Evolutionary conservation across 371 early-diverging fungal genomes (phyloP), one percentile per base, ranked within the genome.

Genomic region (Chytridiales sp.): DNA sequence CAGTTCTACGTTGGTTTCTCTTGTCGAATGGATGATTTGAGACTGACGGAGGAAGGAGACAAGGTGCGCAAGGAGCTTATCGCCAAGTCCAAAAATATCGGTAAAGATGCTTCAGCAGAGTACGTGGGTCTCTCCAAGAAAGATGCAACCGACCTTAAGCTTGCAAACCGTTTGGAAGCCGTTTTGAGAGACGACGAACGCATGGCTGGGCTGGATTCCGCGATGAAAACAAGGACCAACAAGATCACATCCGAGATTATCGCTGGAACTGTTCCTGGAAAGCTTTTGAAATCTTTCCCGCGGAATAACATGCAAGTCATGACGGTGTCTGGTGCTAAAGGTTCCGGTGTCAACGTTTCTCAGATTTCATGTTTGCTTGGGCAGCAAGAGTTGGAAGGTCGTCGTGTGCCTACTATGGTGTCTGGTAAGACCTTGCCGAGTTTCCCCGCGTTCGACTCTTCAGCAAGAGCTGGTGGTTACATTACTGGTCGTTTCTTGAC

Each of bases 371-470:
- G 97, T 74, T 83, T 93, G 65, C 83, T 99, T 29, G 99, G 99
- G 61, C 99, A 99, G 75, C 99, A 99, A 77, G 98, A 97, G 72
- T 80, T 99, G 49, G 99, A 99, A 80, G 99, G 99, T 68, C 88
- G 93, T 60, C 90, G 99, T 80, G 99, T 99, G 40, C 98, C 99
- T 27, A 82, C 95, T 27, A 98, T 99, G 99, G 87, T 94, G 2
- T 91, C 91, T 48, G 99, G 98, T 55, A 95, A 96, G 69, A 92
- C 99, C 0, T 73, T 99, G 55, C 99, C 99, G 9, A 94, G 94
- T 36, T 99, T 99, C 82, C 74, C 77, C 42, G 87, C 93, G 3
- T 92, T 85, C 52, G 97, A 97, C 64, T 84, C 90, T 2, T 78
- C 85, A 35, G 91, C 95, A 1, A 84, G 94, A 62, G 95, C 99